Evolutionary conservation across 345 rosid genomes (phyloP).

Genomic region (Hirschfeldia incana): DNA sequence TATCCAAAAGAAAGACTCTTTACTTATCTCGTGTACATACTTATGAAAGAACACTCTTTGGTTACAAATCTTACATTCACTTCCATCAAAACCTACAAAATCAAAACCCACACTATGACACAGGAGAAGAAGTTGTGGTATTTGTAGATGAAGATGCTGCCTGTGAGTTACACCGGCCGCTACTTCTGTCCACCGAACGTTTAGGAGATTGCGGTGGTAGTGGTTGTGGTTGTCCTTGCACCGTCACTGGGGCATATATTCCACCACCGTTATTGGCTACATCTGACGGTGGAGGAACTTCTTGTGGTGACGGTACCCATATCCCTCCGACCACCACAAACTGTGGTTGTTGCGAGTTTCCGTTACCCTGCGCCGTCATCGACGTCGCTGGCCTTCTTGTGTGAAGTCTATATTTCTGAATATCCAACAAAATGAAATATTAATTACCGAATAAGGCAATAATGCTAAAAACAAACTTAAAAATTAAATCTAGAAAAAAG

Average conservation of each 20-base stretch:
- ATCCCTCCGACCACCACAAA: conserved; percentile 90
- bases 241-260: conserved; percentile 54
- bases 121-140: conserved; percentile 50
- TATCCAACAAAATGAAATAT: not conserved
- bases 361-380: conserved; percentile 41
- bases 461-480: not conserved
- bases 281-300: conserved; percentile 46
- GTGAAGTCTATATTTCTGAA: conserved; percentile 89
- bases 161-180: conserved; percentile 55
- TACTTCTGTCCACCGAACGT: conserved; percentile 53
- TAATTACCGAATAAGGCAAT: not conserved
- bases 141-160: conserved; percentile 72
- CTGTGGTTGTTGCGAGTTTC: conserved; percentile 63
- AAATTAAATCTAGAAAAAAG: not conserved
- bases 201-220: conserved; percentile 30
- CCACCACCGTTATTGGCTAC: conserved; percentile 38
- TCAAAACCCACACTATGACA: conserved; percentile 15
- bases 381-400: conserved; percentile 68
- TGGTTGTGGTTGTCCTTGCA: conserved; percentile 23
- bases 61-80: conserved; percentile 26
- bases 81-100: conserved; percentile 22
- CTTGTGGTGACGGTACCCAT: conserved; percentile 81
- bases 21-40: not conserved
- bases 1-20: not conserved
- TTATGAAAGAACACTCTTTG: conserved; percentile 5